Evolutionary conservation across 2,329 filamentous ascomycete genomes (phyloP), one percentile per base, ranked within the genome.

Genomic region (Penicillium digitatum): DNA sequence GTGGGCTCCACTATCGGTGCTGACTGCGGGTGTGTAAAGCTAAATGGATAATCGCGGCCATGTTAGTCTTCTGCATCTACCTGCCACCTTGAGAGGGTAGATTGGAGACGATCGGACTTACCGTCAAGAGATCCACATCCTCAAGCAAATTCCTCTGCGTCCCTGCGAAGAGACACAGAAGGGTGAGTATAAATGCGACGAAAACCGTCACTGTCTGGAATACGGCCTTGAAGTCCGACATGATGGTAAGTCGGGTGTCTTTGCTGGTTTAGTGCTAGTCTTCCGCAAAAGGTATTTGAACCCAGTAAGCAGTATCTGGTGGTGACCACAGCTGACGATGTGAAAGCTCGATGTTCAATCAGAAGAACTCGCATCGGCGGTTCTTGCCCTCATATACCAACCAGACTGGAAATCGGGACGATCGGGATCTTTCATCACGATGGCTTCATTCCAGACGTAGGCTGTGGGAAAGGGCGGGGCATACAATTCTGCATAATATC

Each of bases 81-180:
- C 43, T 32, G 20, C 35, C 16, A 52, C 42, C 35, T 16, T 42
- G 38, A 20, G 20, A 24, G 32, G 16, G 22, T 22, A 6, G 14
- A n/a, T 48, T 42, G n/a, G 24, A 9, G 35, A 27, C 20, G 24
- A 42, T 16, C 20, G 32, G 20, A 63, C 76, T 37, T 69, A 83
- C 81, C 4, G 81, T 84, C 35, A 87, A 66, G 31, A 87, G 72
- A 55, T 82, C 74, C 56, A 80, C 83, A 51, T 80, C 74, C 58
- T 84, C 78, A 70, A 87, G 78, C 62, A 85, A 79, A 16, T 73
- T 74, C 48, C 72, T 74, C 62, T 81, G 82, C 35, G 79, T 76
- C 35, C 84, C 84, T 1, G 84, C 83, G 62, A 85, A 85, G 55
- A 87, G 74, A 65, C 80, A 84, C 9, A 86, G 74, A 61, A 86